Conservation (phyloP, 768 basidiomycete species). For the Suillus occidentalis region DNA sequence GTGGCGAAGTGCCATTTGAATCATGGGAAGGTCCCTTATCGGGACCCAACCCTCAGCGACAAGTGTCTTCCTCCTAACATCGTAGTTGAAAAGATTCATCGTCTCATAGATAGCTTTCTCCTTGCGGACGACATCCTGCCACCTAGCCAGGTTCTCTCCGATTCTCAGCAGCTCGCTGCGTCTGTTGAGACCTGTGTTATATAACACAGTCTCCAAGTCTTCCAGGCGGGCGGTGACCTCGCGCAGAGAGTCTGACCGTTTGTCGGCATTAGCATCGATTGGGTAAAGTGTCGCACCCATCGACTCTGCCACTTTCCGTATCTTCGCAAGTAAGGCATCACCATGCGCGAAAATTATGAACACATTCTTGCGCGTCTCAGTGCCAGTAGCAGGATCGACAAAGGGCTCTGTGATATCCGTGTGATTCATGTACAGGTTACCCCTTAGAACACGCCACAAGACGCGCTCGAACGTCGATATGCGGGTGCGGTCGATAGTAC, state of each 20-base stretch:
- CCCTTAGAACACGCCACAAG: constrained; percentile 95
- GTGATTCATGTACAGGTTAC: constrained; percentile 99
- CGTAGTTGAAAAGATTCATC: constrained; percentile 93
- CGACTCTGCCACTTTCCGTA: constrained; percentile 97
- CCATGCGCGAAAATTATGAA: constrained; percentile 99
- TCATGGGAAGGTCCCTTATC: constrained; percentile 81
- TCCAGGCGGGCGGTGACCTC: constrained; percentile 89
- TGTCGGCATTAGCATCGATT: constrained; percentile 92
- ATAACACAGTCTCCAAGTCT: constrained; percentile 85
- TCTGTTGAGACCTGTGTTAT: constrained; percentile 84
- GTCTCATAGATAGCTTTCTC: constrained; percentile 97
- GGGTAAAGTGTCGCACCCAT: constrained; percentile 98
- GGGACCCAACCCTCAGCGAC: constrained; percentile 99
- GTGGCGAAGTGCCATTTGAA: constrained; percentile 84
- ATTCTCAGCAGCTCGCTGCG: constrained; percentile 80
- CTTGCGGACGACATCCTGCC: constrained; percentile 93
- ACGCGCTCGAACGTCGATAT: constrained; percentile 95
- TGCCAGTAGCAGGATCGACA: constrained; percentile 79
- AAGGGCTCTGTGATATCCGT: constrained; percentile 94
- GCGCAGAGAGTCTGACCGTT: constrained; percentile 84
- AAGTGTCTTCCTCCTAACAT: constrained; percentile 89
- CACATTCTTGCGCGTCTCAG: constrained; percentile 93
- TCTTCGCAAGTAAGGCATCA: constrained; percentile 88
- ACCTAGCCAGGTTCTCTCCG: constrained; percentile 81
- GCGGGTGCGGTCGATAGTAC: constrained; percentile 91